Conservation (phyloP, 2,329 filamentous ascomycete genomes). For the Daldinia eschscholtzii region DNA sequence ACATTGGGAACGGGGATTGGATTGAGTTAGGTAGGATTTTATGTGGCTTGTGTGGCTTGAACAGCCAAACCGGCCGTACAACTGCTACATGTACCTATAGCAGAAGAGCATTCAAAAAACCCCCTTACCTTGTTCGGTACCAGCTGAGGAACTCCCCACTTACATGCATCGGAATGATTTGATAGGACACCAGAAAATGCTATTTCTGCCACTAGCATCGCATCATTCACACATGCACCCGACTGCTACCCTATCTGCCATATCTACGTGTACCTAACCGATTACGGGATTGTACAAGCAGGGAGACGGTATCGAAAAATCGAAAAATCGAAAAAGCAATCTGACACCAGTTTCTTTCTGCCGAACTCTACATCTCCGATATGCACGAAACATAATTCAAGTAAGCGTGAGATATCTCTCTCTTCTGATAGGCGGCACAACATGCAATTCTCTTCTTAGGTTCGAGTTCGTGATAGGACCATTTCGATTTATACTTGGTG, state of each 20-base stretch:
- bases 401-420: conserved; percentile 29
- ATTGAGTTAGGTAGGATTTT: background rate
- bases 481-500: background rate
- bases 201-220: conserved; percentile 28
- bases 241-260: conserved; percentile 40
- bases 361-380: conserved; percentile 38
- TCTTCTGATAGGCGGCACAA: conserved; percentile 8
- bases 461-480: background rate
- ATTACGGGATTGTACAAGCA: conserved; percentile 21
- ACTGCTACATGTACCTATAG: background rate
- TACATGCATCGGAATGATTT: conserved; percentile 34
- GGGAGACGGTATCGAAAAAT: conserved; percentile 12
- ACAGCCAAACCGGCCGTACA: conserved; percentile 20
- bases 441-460: background rate
- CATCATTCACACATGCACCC: conserved; percentile 33
- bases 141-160: conserved; percentile 2
- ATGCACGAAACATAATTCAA: conserved; percentile 32
- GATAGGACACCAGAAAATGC: conserved; percentile 20
- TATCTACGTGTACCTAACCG: conserved; percentile 27
- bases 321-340: background rate
- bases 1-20: background rate
- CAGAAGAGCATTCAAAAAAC: too few species aligned
- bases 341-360: conserved; percentile 20
- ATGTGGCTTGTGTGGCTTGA: conserved; percentile 18
- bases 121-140: conserved; percentile 3